Base-by-base conservation (phyloP, 345 rosid genomes). In the Eucalyptus grandis region DNA sequence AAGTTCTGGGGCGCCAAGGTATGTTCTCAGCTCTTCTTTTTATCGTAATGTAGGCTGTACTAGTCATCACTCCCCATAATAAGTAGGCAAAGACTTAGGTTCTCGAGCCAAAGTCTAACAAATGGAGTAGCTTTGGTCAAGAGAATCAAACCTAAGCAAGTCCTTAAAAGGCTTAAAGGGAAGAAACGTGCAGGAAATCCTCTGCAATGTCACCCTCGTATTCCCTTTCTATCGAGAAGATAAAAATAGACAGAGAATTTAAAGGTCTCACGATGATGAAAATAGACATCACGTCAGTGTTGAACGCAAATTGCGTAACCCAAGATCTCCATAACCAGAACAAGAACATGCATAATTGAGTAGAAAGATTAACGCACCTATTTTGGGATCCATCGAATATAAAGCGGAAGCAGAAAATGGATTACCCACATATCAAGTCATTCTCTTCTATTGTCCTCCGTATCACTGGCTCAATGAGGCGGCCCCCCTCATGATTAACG, bases 181-280 rank as follows among this genome's bases (percentile, higher is more conserved):
- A 53, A 19, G 2, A 53, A 19, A 19, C 0, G 10, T 10, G 1
- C 4, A 4, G 4, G 10, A 53, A 8, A 19, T 7, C 11, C 4
- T 11, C 2, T 4, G 1, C 4, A 53, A 19, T 19, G 2, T 53
- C 24, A 53, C 11, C 0, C 24, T 0, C 4, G 5, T 53, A 19
- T 53, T 53, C 2, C 4, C 0, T 53, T 0, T 53, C 0, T 53
- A 0, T 53, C 0, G 2, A 0, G 2, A 53, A 53, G 10, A 53
- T 7, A 53, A 53, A 19, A 21, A 53, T 53, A 53, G 0, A 19
- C 0, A 53, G 0, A 2, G 0, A 19, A 19, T 53, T 53, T 53
- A 1, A 5, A 4, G 1, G 2, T 4, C 24, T 19, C 0, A 3
- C 1, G 1, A 0, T 53, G 0, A 19, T 19, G 11, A 53, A 53